Base-by-base conservation (phyloP, 1,284 basidiomycete species). In the Mycosarcoma maydis region DNA sequence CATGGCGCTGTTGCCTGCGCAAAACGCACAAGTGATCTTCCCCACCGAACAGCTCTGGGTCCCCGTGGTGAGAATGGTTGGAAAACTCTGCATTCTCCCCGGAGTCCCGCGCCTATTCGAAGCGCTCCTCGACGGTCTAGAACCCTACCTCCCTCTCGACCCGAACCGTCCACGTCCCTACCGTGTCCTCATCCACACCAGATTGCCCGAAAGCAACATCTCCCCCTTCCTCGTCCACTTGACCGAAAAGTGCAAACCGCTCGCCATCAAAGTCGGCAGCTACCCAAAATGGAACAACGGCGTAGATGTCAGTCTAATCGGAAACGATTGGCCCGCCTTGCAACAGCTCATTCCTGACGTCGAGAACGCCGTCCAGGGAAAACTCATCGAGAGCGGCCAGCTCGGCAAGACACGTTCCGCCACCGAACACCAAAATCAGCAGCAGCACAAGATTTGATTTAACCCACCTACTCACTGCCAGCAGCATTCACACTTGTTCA, bases 101-200 rank as follows among this genome's bases (percentile, higher is more conserved):
- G 93, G 92, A n/a, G 92, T 95, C 48, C 93, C 93, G 0, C 84
- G 86, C 1, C 85, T 95, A 19, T 95, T 94, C 83, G 88, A 91
- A 47, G 68, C 59, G 1, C 56, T 78, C 11, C 45, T 78, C 22
- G 67, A 71, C 24, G 74, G 53, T 1, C 83, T 94, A 24, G 87
- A 86, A 26, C 87, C 88, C 1, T 92, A 89, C 79, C 55, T 80
- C 7, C 53, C 60, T 3, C 56, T 80, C 19, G 76, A 80, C 45
- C 73, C 73, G 3, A 49, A 66, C 36, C 22, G 55, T 4, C 72
- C 59, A 1, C 36, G 52, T 6, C 80, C 80, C 8, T 74, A 73
- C 42, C 64, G 80, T 8, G 26, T 73, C 10, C 57, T 80, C 5
- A 58, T 70, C 32, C 55, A 76, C 61, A 92, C 91, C 26, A 52